Percentiles rank a stretch among this genome's conserved stretches.
Conservation (phyloP, 2,329 filamentous ascomycete genomes). For the Alternaria arbusti region DNA sequence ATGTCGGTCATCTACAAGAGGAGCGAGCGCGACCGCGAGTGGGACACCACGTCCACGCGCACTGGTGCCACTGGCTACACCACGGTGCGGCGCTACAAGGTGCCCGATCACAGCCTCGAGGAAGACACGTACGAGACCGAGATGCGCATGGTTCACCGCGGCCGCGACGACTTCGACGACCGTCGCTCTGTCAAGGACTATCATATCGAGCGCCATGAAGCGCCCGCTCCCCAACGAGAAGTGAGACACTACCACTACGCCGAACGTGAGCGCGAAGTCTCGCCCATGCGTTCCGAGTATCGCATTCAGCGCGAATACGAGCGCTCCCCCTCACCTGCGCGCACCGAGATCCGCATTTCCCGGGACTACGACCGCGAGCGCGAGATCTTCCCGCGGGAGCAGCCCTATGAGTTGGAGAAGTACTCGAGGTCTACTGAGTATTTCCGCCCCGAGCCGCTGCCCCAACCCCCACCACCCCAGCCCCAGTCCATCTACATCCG, state of each 20-base stretch:
- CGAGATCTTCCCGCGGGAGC: slow-evolving; percentile 34
- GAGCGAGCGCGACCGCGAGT: slow-evolving; percentile 54
- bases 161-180: slow-evolving; percentile 43
- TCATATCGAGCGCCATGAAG: slow-evolving; percentile 44
- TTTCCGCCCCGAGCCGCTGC: slow-evolving; percentile 51
- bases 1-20: slow-evolving; percentile 55
- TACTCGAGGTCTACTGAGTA: slow-evolving; percentile 63
- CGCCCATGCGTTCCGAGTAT: slow-evolving; percentile 56
- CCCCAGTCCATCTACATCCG: slow-evolving; percentile 57
- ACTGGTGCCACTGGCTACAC: slow-evolving; percentile 53
- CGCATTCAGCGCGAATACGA: slow-evolving; percentile 59
- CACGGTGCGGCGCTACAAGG: slow-evolving; percentile 66
- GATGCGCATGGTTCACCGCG: slow-evolving; percentile 55
- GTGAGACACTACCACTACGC: slow-evolving; percentile 48
- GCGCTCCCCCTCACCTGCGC: slow-evolving; percentile 55
- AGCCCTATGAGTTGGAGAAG: slow-evolving; percentile 53
- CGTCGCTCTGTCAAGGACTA: slow-evolving; percentile 47
- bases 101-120: slow-evolving; percentile 55
- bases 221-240: slow-evolving; percentile 38
- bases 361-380: slow-evolving; percentile 44
- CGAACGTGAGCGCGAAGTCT: slow-evolving; percentile 41
- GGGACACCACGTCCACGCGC: slow-evolving; percentile 45
- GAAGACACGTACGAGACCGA: slow-evolving; percentile 55
- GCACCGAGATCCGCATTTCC: slow-evolving; percentile 43
- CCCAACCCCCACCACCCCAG: slow-evolving; percentile 29